Percentiles rank a stretch among this genome's conserved stretches.
phyloP scores from a whole-genome alignment of 1,139 yeast genomes.

The Pichia sp. region DNA sequence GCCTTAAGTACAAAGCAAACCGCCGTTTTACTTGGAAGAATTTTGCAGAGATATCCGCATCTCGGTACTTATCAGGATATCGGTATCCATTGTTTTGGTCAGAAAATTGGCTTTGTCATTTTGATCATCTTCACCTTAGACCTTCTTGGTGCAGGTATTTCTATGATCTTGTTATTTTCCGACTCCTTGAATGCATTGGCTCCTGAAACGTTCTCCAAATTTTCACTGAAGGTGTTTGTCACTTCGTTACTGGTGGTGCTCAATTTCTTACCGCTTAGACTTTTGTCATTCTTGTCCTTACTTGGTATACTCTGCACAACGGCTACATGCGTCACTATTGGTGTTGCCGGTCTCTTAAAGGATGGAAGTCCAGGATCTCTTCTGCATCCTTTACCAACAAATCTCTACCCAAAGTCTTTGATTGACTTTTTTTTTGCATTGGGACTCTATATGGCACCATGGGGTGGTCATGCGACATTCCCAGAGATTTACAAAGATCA shows the following conservation, averaged over 20 bases:
- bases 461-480: constrained; percentile 60
- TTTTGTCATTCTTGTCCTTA: constrained; percentile 65
- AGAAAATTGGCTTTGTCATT: constrained; percentile 30
- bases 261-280: constrained; percentile 66
- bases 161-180: constrained; percentile 73
- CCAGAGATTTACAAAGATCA: constrained; percentile 53
- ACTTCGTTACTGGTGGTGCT: constrained; percentile 47
- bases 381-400: constrained; percentile 32
- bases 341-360: constrained; percentile 51
- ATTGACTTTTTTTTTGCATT: constrained; percentile 40
- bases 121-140: constrained; percentile 35
- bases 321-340: constrained; percentile 49
- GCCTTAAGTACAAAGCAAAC: constrained; percentile 63
- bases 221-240: constrained; percentile 43
- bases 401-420: constrained; percentile 39
- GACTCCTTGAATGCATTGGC: constrained; percentile 70
- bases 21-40: constrained; percentile 56
- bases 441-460: constrained; percentile 56
- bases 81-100: constrained; percentile 40
- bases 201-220: constrained; percentile 37
- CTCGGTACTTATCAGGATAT: constrained; percentile 84
- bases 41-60: constrained; percentile 68
- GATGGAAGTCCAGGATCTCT: constrained; percentile 42
- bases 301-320: constrained; percentile 70
- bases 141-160: constrained; percentile 68